Percentiles rank a stretch among this genome's conserved stretches.
Evolutionary conservation across 345 rosid species (phyloP).

Genomic region (Leavenworthia alabamica): DNA sequence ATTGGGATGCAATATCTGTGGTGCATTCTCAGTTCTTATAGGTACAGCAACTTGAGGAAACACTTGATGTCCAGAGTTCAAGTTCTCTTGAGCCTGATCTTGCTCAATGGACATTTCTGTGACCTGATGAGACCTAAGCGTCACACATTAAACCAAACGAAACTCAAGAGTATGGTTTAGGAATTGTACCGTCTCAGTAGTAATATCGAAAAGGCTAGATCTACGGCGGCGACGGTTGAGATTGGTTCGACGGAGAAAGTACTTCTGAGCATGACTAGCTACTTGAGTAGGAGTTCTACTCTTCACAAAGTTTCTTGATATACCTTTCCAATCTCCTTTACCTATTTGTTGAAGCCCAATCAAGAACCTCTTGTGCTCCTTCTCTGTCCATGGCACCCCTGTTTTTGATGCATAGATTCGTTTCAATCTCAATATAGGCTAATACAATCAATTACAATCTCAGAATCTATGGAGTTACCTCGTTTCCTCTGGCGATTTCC

Average conservation of each 20-base stretch:
- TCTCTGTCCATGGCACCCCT: constrained; percentile 98
- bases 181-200: constrained; percentile 91
- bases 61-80: constrained; percentile 27
- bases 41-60: constrained; percentile 26
- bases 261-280: constrained; percentile 97
- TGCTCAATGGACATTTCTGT: constrained; percentile 48
- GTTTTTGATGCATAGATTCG: not conserved
- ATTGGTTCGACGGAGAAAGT: constrained; percentile 73
- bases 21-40: constrained; percentile 30
- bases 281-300: constrained; percentile 95
- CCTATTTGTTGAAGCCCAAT: constrained; percentile 85
- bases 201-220: constrained; percentile 88
- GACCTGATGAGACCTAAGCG: constrained; percentile 43
- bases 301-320: constrained; percentile 82
- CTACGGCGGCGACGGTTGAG: constrained; percentile 92
- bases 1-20: constrained; percentile 20
- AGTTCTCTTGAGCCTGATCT: constrained; percentile 34
- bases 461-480: constrained; percentile 36
- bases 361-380: constrained; percentile 85
- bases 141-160: no score
- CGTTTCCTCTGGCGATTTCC: constrained; percentile 72
- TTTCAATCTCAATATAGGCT: not conserved
- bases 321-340: constrained; percentile 96
- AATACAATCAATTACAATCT: not conserved
- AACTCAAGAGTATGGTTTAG: no score